A percentile compares a stretch with the other conserved stretches of the same genome.
Conservation (phyloP, 345 rosid species). For the Syzygium aromaticum region DNA sequence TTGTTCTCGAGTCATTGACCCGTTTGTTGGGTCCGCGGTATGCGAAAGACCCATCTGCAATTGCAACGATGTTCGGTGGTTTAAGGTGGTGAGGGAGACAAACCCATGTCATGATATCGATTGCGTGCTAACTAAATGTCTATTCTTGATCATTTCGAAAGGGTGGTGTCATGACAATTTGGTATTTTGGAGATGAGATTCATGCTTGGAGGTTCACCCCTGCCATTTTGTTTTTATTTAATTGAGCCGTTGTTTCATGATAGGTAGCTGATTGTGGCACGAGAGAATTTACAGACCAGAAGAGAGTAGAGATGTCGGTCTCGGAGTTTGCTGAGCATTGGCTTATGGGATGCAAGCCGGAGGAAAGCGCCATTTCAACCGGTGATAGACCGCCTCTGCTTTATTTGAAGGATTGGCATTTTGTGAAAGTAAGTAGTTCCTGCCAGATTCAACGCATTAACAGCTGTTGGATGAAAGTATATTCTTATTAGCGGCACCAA, state of each 20-base stretch:
- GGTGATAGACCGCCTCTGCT: constrained; percentile 27
- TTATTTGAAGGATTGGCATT: constrained; percentile 96
- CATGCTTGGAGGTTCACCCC: background rate
- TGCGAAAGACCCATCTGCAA: background rate
- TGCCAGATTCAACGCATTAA: background rate
- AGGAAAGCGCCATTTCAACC: background rate
- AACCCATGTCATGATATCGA: background rate
- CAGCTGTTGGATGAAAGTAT: background rate
- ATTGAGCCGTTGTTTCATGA: background rate
- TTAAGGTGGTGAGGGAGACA: background rate
- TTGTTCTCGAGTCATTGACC: background rate
- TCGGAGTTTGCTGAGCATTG: constrained; percentile 50
- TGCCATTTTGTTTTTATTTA: background rate
- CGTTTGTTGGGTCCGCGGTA: background rate
- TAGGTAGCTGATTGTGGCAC: constrained; percentile 84
- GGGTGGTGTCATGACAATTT: background rate
- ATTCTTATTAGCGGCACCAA: background rate
- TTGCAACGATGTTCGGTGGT: background rate
- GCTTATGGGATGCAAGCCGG: constrained; percentile 13
- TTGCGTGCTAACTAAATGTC: background rate
- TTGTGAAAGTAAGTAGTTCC: constrained; percentile 47
- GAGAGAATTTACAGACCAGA: constrained; percentile 82
- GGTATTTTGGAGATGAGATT: background rate
- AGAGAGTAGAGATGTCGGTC: constrained; percentile 75
- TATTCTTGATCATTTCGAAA: background rate